Conservation (phyloP, 202 grass and related monocot genomes). For the Musa balbisiana region DNA sequence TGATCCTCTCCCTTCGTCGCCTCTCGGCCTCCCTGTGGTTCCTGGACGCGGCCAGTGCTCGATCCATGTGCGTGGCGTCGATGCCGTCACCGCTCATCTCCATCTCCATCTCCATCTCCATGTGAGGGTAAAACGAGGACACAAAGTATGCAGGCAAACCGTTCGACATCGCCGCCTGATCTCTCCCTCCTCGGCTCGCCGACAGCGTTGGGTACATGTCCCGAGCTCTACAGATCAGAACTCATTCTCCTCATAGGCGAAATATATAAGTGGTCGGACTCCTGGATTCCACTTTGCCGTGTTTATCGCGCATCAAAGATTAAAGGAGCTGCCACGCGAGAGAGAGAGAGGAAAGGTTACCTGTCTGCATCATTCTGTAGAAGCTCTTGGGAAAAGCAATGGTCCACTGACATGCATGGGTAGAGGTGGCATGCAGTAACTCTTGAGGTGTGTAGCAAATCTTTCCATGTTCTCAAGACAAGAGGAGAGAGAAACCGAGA, state of each 20-base stretch:
- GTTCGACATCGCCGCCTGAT: background rate
- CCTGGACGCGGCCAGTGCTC: constrained; percentile 50
- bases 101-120: background rate
- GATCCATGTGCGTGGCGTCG: constrained; percentile 38
- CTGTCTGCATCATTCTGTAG: too few relatives aligned
- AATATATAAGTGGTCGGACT: background rate
- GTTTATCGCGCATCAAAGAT: background rate
- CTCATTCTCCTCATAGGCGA: background rate
- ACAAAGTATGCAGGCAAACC: constrained; percentile 30
- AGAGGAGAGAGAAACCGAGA: too few relatives aligned
- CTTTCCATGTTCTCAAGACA: too few relatives aligned
- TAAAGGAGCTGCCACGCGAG: background rate
- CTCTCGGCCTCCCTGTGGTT: constrained; percentile 99
- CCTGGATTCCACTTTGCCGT: background rate
- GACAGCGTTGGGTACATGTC: background rate
- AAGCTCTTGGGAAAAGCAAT: too few relatives aligned
- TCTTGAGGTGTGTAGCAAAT: too few relatives aligned
- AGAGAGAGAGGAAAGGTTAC: background rate
- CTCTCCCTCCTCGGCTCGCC: background rate
- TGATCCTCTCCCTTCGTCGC: constrained; percentile 93
- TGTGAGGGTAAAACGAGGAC: constrained; percentile 30
- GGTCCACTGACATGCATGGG: background rate
- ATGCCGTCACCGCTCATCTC: background rate
- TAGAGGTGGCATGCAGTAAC: background rate
- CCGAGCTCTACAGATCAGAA: too few relatives aligned